A percentile compares a stretch with the other conserved stretches of the same genome.
These are phyloP conservation scores for Saturnispora halmiae DNA, from an alignment of 805 yeast genomes.

Conservation along the genomic window DNA sequence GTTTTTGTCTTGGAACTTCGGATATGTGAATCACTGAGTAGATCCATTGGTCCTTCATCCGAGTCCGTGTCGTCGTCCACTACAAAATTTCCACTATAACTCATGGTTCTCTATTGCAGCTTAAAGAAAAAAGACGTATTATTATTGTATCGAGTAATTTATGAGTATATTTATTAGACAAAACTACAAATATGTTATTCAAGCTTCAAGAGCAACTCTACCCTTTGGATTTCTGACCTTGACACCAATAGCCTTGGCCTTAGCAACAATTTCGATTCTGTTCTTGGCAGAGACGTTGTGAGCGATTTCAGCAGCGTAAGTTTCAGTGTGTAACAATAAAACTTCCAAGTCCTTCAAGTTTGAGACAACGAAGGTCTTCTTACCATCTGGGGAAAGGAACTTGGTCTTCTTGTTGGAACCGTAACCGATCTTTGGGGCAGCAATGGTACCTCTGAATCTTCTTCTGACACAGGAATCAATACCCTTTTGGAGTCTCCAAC, in stretches of 20 bases:
- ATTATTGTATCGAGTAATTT: slow-evolving; percentile 1
- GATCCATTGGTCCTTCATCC: slow-evolving; percentile 17
- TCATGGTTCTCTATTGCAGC: neutral
- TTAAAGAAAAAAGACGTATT: neutral
- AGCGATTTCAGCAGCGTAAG: slow-evolving; percentile 99
- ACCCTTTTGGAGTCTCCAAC: slow-evolving; percentile 99
- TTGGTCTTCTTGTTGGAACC: slow-evolving; percentile 99
- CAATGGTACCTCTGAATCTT: slow-evolving; percentile 98
- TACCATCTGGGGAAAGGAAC: slow-evolving; percentile 94
- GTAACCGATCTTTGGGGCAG: slow-evolving; percentile 99
- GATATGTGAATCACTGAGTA: slow-evolving; percentile 14
- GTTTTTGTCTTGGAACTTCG: neutral
- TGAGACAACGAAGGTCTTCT: slow-evolving; percentile 91
- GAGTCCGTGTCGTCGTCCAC: slow-evolving; percentile 12
- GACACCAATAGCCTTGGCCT: slow-evolving; percentile 97
- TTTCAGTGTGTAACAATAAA: slow-evolving; percentile 91
- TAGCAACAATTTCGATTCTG: slow-evolving; percentile 92
- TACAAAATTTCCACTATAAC: slow-evolving; percentile 12
- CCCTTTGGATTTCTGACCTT: slow-evolving; percentile 99
- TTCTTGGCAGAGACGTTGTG: slow-evolving; percentile 97
- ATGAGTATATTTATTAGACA: slow-evolving; percentile 3
- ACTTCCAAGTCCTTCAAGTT: slow-evolving; percentile 92
- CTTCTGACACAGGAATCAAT: slow-evolving; percentile 99
- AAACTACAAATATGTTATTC: slow-evolving; percentile 26
- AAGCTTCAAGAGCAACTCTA: slow-evolving; percentile 96